Evolutionary conservation across 2,329 filamentous ascomycete genomes (phyloP).

Genomic region (Trichoderma sp.): DNA sequence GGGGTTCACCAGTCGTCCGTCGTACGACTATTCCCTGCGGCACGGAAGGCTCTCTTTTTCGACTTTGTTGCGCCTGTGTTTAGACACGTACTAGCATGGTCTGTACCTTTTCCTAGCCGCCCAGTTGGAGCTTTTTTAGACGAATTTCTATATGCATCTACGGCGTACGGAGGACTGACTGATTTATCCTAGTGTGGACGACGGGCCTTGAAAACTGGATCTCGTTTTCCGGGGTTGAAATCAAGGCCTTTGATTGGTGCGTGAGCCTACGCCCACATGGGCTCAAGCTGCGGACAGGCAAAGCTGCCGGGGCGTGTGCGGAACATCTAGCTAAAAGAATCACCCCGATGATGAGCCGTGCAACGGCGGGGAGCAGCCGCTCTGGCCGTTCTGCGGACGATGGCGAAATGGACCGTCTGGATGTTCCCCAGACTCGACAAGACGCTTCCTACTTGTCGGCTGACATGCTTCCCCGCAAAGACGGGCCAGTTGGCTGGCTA

Average conservation of each 20-base stretch:
- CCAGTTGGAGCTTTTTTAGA: background rate
- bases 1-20: background rate
- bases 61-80: background rate
- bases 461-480: conserved; percentile 20
- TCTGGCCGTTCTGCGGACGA: conserved; percentile 5
- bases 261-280: background rate
- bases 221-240: conserved; percentile 17
- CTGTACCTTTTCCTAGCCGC: conserved; percentile 5
- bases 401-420: conserved; percentile 4
- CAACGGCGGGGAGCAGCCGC: background rate
- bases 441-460: conserved; percentile 11
- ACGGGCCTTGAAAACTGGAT: conserved; percentile 14
- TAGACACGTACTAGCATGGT: background rate
- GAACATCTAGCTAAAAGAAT: conserved; percentile 10
- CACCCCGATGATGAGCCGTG: conserved; percentile 17
- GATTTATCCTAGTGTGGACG: conserved; percentile 9
- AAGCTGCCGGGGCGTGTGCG: conserved; percentile 7
- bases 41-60: background rate
- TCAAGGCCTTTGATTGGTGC: background rate
- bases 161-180: conserved; percentile 10
- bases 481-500: conserved; percentile 2
- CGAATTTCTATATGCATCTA: background rate
- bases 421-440: conserved; percentile 16
- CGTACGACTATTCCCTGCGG: background rate
- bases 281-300: background rate